Evolutionary conservation across 768 basidiomycete species (phyloP).

Genomic region (Phlegmacium glaucopus): DNA sequence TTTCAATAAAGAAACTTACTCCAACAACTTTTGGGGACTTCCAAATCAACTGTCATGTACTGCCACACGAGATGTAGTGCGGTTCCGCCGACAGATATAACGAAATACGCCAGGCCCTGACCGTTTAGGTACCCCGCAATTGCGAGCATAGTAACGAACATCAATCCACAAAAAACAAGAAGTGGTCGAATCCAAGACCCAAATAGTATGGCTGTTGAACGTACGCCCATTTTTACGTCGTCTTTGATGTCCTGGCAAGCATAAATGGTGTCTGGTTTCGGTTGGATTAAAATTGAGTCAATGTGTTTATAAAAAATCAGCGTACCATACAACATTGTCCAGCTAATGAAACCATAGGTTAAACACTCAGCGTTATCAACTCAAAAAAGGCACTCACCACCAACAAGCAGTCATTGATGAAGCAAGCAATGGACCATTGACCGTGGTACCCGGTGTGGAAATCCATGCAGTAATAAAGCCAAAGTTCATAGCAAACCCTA

Average conservation of each 20-base stretch:
- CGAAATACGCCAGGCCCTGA: conserved; percentile 47
- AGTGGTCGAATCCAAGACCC: conserved; percentile 56
- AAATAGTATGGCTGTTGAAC: conserved; percentile 74
- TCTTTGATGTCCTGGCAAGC: conserved; percentile 78
- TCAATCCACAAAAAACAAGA: conserved; percentile 46
- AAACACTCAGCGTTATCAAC: background rate
- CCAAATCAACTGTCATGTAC: conserved; percentile 39
- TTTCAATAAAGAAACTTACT: conserved; percentile 22
- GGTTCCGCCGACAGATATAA: conserved; percentile 43
- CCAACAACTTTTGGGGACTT: conserved; percentile 45
- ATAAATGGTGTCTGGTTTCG: conserved; percentile 56
- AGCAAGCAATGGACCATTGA: conserved; percentile 30
- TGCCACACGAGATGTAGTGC: conserved; percentile 45
- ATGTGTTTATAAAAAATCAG: background rate
- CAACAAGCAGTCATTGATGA: conserved; percentile 40
- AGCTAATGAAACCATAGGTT: conserved; percentile 22
- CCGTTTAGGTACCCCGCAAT: conserved; percentile 50
- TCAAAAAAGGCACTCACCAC: conserved; percentile 32
- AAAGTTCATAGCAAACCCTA: conserved; percentile 58
- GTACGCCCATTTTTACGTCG: conserved; percentile 69
- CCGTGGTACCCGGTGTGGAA: conserved; percentile 26
- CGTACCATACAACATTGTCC: conserved; percentile 49
- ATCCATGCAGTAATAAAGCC: conserved; percentile 49
- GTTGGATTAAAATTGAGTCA: background rate
- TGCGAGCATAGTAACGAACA: conserved; percentile 51